Evolutionary conservation across 78 protist genomes (phyloP), one percentile per base, ranked within the genome.

Genomic region (Guillardia theta): DNA sequence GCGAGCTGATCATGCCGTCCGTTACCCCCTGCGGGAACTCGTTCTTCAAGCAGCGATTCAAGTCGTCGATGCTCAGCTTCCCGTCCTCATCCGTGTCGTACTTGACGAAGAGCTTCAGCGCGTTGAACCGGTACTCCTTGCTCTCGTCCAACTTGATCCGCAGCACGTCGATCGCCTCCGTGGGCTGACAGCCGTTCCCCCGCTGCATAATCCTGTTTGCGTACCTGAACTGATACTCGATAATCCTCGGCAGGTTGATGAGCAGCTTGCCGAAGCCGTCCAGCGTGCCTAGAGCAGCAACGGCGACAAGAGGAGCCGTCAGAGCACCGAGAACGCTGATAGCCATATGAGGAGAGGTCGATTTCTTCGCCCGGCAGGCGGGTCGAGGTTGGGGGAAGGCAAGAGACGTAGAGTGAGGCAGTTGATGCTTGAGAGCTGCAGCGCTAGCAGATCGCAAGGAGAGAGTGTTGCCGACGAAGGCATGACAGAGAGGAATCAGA

Each of bases 1-100:
- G 70, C 39, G 70, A 3, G 70, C 39, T 27, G 70, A 58, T 58
- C 4, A 30, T 0, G 2, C 39, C 21, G 70, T 58, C 70, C 27
- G 70, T 58, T 24, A 58, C 39, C 39, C 70, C 70, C 70, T 58
- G 27, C 27, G 70, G 70, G 58, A 50, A 15, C 58, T 50, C 58
- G n/a, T n/a, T n/a, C n/a, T n/a, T n/a, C n/a, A n/a, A n/a, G n/a
- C n/a, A n/a, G n/a, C n/a, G n/a, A n/a, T n/a, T n/a, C n/a, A n/a
- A n/a, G n/a, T n/a, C n/a, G n/a, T n/a, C n/a, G n/a, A n/a, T n/a
- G n/a, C n/a, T n/a, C n/a, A n/a, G n/a, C n/a, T n/a, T n/a, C 45
- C 90, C 90, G 50, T 78, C 90, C 50, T n/a, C 90, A 36, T 78
- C 48, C 30, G 48, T 78, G 48, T 78, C 90, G 9, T 78, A 78